Conservation (phyloP, 2,329 filamentous ascomycete species). For the Sporothrix sp. region DNA sequence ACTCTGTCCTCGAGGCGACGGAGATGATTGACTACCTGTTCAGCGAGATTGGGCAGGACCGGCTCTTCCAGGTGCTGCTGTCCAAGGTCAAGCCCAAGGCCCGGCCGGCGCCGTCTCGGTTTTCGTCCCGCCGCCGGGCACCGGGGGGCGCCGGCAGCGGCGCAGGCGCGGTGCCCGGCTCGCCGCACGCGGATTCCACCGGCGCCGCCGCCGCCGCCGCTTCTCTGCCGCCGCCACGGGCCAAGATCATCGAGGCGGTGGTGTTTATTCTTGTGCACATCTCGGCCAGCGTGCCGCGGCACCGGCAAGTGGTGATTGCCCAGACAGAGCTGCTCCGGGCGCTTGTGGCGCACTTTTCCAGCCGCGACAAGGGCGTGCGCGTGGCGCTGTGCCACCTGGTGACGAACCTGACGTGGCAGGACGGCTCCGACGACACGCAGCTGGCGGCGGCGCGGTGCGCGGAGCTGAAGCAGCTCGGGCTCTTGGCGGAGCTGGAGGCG, state of each 20-base stretch:
- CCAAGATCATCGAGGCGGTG: conserved; percentile 67
- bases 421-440: conserved; percentile 58
- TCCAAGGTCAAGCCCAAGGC: conserved; percentile 50
- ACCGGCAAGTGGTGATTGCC: conserved; percentile 66
- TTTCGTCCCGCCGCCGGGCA: conserved; percentile 1
- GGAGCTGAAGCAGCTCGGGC: conserved; percentile 62
- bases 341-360: conserved; percentile 62
- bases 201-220: conserved; percentile 31
- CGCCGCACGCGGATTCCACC: conserved; percentile 21
- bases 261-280: conserved; percentile 81
- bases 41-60: conserved; percentile 61
- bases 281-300: conserved; percentile 67
- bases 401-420: conserved; percentile 75
- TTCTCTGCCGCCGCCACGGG: conserved; percentile 45
- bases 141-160: conserved; percentile 26
- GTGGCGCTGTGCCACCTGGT: conserved; percentile 73
- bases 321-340: conserved; percentile 68
- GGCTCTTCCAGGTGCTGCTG: conserved; percentile 70
- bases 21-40: conserved; percentile 83
- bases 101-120: not conserved
- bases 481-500: conserved; percentile 54
- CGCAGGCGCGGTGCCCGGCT: not conserved
- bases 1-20: conserved; percentile 40
- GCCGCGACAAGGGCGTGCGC: conserved; percentile 64
- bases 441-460: conserved; percentile 56